Evolutionary conservation across 2,329 filamentous ascomycete genomes (phyloP).

Genomic region (Fusarium protoensiforme): DNA sequence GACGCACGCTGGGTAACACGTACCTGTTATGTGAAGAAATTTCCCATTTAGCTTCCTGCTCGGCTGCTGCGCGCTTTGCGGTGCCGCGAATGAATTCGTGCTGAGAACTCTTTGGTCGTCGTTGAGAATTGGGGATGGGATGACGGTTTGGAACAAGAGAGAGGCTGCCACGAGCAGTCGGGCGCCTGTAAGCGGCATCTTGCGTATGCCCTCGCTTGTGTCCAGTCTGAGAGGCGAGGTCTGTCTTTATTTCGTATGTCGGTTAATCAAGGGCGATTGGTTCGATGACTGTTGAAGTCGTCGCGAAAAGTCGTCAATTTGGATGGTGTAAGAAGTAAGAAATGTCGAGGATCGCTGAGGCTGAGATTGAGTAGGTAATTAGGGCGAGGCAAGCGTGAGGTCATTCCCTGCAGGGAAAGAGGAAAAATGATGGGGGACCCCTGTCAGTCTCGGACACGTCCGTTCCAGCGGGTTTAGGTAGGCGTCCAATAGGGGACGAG

Average conservation of each 20-base stretch:
- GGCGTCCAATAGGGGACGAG: background rate
- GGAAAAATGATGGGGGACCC: conserved; percentile 16
- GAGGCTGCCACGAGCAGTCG: conserved; percentile 45
- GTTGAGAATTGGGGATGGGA: conserved; percentile 38
- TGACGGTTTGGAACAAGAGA: conserved; percentile 34
- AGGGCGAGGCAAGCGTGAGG: conserved; percentile 24
- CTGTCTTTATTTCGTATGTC: background rate
- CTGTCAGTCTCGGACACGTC: conserved; percentile 13
- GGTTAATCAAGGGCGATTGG: background rate
- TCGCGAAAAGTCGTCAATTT: background rate
- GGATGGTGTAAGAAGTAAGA: conserved; percentile 7
- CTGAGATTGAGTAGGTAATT: background rate
- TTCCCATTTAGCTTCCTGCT: conserved; percentile 71
- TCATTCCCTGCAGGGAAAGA: conserved; percentile 26
- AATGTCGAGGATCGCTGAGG: conserved; percentile 1
- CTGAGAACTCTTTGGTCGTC: conserved; percentile 32
- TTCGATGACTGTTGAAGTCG: background rate
- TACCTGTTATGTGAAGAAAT: conserved; percentile 92
- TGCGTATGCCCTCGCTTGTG: background rate
- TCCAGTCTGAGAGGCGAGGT: background rate
- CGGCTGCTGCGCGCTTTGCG: conserved; percentile 34
- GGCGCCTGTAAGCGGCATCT: conserved; percentile 42
- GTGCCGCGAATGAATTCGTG: conserved; percentile 18
- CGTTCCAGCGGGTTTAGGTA: background rate
- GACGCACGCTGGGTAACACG: conserved; percentile 38